A percentile compares a stretch with the other conserved stretches of the same genome.
Evolutionary conservation across 139 green algal species (phyloP).

Genomic region (Chlorella sp.): DNA sequence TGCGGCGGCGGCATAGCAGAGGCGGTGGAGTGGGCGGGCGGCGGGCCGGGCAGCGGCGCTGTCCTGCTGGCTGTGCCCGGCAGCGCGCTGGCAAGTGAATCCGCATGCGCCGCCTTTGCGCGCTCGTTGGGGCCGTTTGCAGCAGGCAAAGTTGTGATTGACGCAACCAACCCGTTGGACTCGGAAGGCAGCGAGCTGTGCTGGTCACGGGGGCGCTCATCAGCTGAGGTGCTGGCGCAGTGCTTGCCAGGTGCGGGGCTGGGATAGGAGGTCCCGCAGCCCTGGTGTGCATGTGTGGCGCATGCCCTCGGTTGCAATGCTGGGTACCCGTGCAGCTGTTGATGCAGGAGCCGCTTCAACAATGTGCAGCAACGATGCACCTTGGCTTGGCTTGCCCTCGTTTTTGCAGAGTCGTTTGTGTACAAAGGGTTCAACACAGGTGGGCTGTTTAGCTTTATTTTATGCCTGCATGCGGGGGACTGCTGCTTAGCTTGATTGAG

Average conservation of each 20-base stretch:
- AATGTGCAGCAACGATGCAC: no score
- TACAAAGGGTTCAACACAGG: constrained; percentile 51
- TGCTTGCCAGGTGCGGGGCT: constrained; percentile 4
- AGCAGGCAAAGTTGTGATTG: constrained; percentile 35
- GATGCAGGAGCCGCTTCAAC: no score
- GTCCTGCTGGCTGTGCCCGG: constrained; percentile 3
- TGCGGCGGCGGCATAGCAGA: not conserved
- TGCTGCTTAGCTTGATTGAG: no score
- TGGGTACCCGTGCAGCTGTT: not conserved
- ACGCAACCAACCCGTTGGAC: constrained; percentile 43
- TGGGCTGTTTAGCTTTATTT: not conserved
- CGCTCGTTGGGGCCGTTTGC: not conserved
- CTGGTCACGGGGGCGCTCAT: not conserved
- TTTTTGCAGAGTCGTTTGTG: constrained; percentile 21
- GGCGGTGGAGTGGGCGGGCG: not conserved
- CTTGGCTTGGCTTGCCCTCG: not conserved
- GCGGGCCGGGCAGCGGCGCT: not conserved
- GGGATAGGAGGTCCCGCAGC: no score
- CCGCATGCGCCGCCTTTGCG: not conserved
- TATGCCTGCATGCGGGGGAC: not conserved
- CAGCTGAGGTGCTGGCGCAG: constrained; percentile 23
- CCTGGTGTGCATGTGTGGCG: not conserved
- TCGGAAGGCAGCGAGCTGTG: not conserved
- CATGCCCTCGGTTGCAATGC: not conserved
- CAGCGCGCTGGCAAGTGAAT: not conserved